A percentile compares a stretch with the other conserved stretches of the same genome.
Evolutionary conservation across 352 stramenopile species (phyloP).

Genomic region (Phytophthora chlamydospora): DNA sequence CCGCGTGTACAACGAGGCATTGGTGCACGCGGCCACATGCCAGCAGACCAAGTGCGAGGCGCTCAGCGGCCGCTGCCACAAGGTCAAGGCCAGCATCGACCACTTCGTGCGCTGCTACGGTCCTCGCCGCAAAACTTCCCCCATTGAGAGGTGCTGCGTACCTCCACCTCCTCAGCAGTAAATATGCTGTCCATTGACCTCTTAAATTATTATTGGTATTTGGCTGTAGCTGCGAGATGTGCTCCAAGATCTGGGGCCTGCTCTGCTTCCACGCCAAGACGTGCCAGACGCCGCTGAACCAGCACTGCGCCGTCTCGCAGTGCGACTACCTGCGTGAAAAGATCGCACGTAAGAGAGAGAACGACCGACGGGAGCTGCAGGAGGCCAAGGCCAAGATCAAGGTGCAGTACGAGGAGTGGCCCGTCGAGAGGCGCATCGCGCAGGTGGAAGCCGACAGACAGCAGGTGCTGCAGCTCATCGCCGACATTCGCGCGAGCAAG

Average conservation of each 20-base stretch:
- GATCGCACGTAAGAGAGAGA: slow-evolving; percentile 77
- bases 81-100: slow-evolving; percentile 89
- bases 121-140: slow-evolving; percentile 62
- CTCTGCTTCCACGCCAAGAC: slow-evolving; percentile 89
- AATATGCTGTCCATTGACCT: too few species aligned
- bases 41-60: slow-evolving; percentile 60
- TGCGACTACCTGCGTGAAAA: slow-evolving; percentile 89
- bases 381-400: slow-evolving; percentile 57
- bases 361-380: slow-evolving; percentile 62
- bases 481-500: slow-evolving; percentile 70
- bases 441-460: slow-evolving; percentile 80
- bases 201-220: neutral
- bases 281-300: slow-evolving; percentile 54
- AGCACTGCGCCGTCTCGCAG: slow-evolving; percentile 81
- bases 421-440: slow-evolving; percentile 79
- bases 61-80: slow-evolving; percentile 76
- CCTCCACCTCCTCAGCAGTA: too few species aligned
- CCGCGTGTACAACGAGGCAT: slow-evolving; percentile 83
- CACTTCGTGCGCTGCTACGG: slow-evolving; percentile 90
- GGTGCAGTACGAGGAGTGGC: slow-evolving; percentile 68
- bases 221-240: slow-evolving; percentile 69
- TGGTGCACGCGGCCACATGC: slow-evolving; percentile 76
- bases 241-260: slow-evolving; percentile 85
- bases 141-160: slow-evolving; percentile 78
- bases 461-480: slow-evolving; percentile 80